These are phyloP conservation scores for Novakomyces olei DNA, from an alignment of 805 yeast genomes.

Conservation along the genomic window DNA sequence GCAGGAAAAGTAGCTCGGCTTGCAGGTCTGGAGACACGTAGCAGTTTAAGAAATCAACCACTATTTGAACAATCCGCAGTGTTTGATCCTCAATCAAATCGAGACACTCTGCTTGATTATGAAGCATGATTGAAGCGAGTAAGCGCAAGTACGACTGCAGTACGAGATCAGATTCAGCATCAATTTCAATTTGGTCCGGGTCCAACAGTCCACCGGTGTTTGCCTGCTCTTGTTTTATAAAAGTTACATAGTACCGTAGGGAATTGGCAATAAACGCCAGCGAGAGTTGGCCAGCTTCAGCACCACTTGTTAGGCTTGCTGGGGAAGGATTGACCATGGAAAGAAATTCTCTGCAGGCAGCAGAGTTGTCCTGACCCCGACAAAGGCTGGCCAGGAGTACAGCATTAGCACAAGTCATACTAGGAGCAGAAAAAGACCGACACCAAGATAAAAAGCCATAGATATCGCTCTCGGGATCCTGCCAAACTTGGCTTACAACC, in stretches of 20 bases:
- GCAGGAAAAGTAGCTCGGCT: not conserved
- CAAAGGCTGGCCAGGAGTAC: not conserved
- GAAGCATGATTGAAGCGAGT: not conserved
- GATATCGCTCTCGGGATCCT: constrained; percentile 1
- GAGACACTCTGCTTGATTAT: not conserved
- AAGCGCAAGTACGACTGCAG: not conserved
- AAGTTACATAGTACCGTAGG: constrained; percentile 1
- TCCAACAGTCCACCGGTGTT: constrained; percentile 1
- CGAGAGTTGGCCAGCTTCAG: too few species aligned
- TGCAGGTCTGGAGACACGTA: not conserved
- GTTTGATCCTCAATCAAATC: not conserved
- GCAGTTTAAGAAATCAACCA: constrained; percentile 2
- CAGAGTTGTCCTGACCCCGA: not conserved
- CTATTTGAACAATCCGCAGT: not conserved
- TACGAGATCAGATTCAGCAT: not conserved
- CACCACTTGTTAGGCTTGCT: too few species aligned
- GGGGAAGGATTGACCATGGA: not conserved
- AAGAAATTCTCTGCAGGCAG: not conserved
- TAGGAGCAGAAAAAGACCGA: not conserved
- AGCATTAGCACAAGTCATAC: not conserved
- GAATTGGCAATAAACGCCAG: constrained; percentile 1
- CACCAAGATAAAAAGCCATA: constrained; percentile 2
- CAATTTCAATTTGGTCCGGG: constrained; percentile 1
- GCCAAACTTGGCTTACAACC: constrained; percentile 1
- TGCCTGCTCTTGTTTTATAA: not conserved